Percentiles rank a stretch among this genome's conserved stretches.
Evolutionary conservation across 2,329 filamentous ascomycete species (phyloP).

Genomic region (Paracoccidioides brasiliensis): DNA sequence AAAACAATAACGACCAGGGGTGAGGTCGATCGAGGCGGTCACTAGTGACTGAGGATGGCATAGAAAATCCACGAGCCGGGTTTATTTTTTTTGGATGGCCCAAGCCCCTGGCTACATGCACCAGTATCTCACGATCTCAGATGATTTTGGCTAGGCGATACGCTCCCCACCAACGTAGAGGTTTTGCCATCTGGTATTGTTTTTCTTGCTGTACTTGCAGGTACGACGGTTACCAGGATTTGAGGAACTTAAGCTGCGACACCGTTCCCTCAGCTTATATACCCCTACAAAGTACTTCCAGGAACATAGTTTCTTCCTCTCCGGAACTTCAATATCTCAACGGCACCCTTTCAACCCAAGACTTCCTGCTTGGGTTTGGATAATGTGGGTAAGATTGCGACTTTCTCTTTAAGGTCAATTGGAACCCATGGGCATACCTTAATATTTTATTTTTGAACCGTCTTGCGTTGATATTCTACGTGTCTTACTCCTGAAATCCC

Average conservation of each 20-base stretch:
- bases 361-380: neutral
- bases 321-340: neutral
- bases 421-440: neutral
- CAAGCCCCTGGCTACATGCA: neutral
- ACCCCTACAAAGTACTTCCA: neutral
- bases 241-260: neutral
- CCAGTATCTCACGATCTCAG: constrained; percentile 1
- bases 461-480: neutral
- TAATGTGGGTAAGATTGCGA: neutral
- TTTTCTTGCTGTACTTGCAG: constrained; percentile 1
- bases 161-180: too few species aligned
- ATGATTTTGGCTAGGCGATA: neutral
- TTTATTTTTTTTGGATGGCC: neutral
- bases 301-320: neutral
- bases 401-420: neutral
- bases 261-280: neutral
- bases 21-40: neutral
- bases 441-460: neutral
- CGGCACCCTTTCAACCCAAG: neutral
- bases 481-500: neutral
- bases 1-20: neutral
- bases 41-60: neutral
- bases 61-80: neutral
- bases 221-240: neutral
- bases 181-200: neutral